Base-by-base conservation (phyloP, 139 green algal genomes). In the Auxenochlorella pyrenoidosa region DNA sequence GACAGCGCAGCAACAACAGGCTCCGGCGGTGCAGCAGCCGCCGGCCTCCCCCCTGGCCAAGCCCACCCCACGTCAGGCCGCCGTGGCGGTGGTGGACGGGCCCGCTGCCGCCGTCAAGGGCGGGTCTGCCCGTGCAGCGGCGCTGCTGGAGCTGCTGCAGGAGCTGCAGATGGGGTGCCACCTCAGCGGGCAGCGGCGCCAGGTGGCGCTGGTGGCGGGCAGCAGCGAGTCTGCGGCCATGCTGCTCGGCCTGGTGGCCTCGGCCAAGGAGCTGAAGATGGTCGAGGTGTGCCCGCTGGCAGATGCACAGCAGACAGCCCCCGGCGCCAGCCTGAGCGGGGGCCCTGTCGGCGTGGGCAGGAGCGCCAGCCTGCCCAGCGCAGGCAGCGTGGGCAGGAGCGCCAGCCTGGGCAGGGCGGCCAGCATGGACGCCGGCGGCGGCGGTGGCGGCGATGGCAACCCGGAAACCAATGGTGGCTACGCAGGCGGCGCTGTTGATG, bases 161-260 rank as follows among this genome's bases (percentile, higher is more conserved):
- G 84, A 88, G 43, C 47, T 70, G 68, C 60, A 36, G 47, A 22
- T 58, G 5, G 82, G 77, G 32, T 47, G 43, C 43, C 68, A 87
- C 68, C 30, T 65, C 10, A 43, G 63, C 41, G 63, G 63, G 10
- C 63, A 60, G 70, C 84, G 60, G 24, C 79, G 79, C 8, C 79
- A 26, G 30, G 72, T 80, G 28, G 80, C 81, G 32, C 41, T 89
- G 30, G 86, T 89, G 38, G 72, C 79, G 4, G 73, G 75, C 38
- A 87, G 28, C 21, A 13, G 15, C 5, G 86, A 86, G 28, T 44
- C 86, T 13, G 78, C 36, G 43, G 41, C 38, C 6, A 34, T 65
- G 43, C 40, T 89, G 78, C 58, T 44, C 30, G 18, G 3, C 30
- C 41, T 77, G 65, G 40, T 79, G 32, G 30, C 15, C 16, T 44